These are phyloP conservation scores for Parathielavia appendiculata DNA, from an alignment of 495 filamentous ascomycete genomes.

Conservation along the genomic window DNA sequence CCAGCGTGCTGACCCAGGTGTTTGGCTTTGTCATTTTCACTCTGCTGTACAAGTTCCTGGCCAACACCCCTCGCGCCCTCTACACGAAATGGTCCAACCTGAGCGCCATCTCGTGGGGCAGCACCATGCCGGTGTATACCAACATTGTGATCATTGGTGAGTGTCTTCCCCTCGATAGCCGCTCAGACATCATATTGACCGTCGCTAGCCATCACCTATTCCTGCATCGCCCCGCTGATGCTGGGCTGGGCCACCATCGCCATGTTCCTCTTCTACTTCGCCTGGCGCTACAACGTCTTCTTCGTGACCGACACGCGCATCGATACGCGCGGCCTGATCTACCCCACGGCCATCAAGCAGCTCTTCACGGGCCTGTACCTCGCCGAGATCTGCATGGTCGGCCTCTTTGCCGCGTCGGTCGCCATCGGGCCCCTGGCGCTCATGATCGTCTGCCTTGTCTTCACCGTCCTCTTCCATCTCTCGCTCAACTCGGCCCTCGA, in stretches of 20 bases:
- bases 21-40: conserved; percentile 71
- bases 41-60: conserved; percentile 63
- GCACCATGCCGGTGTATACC: conserved; percentile 78
- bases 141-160: conserved; percentile 78
- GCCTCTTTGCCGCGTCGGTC: conserved; percentile 71
- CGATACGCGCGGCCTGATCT: conserved; percentile 87
- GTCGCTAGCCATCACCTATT: conserved; percentile 69
- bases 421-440: conserved; percentile 74
- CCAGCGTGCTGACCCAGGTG: conserved; percentile 70
- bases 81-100: conserved; percentile 58
- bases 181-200: background rate
- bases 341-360: conserved; percentile 86
- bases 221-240: conserved; percentile 85
- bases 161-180: conserved; percentile 14
- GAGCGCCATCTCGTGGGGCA: conserved; percentile 75
- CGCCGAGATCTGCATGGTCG: conserved; percentile 78
- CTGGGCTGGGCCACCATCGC: conserved; percentile 82
- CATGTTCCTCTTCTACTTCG: conserved; percentile 82
- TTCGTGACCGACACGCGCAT: conserved; percentile 81
- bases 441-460: conserved; percentile 76
- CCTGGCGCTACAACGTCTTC: conserved; percentile 91
- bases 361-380: conserved; percentile 86
- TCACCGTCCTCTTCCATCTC: conserved; percentile 76
- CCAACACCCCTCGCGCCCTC: conserved; percentile 53
- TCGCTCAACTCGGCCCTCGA: conserved; percentile 72